Conservation (phyloP, 106 monocot species). For the Platanthera guangdongensis region DNA sequence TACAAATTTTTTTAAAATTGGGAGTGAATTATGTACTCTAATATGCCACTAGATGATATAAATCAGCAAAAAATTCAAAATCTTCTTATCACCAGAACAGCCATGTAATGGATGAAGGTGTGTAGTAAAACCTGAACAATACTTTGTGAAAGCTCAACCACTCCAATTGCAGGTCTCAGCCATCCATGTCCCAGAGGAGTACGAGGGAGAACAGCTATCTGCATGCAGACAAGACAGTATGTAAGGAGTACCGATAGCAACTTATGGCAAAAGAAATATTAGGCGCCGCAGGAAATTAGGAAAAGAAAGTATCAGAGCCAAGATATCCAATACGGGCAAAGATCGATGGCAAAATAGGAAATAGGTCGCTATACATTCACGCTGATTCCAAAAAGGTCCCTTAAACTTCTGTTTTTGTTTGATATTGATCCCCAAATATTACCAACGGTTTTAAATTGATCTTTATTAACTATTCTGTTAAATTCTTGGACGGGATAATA, state of each 20-base stretch:
- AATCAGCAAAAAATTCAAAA: neutral
- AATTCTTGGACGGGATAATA: too few species aligned
- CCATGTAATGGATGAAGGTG: neutral
- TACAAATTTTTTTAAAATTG: neutral
- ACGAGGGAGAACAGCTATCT: conserved; percentile 86
- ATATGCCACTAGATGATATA: neutral
- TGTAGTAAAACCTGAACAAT: conserved; percentile 63
- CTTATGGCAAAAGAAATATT: neutral
- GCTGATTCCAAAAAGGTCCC: too few species aligned
- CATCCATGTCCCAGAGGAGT: conserved; percentile 78
- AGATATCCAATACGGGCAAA: neutral
- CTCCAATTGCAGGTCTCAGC: conserved; percentile 89
- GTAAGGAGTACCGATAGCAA: neutral
- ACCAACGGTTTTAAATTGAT: too few species aligned
- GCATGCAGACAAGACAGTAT: conserved; percentile 14
- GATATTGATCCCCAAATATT: too few species aligned
- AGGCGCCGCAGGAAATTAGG: neutral
- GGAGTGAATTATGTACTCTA: neutral
- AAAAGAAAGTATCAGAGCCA: neutral
- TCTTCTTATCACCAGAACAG: neutral
- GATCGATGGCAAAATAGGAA: too few species aligned
- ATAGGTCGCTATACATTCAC: too few species aligned
- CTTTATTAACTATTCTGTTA: too few species aligned
- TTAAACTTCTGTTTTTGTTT: too few species aligned
- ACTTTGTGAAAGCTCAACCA: conserved; percentile 87